These are phyloP conservation scores for Acrocalymma vagum DNA, from an alignment of 2,329 filamentous ascomycete species.

Conservation along the genomic window DNA sequence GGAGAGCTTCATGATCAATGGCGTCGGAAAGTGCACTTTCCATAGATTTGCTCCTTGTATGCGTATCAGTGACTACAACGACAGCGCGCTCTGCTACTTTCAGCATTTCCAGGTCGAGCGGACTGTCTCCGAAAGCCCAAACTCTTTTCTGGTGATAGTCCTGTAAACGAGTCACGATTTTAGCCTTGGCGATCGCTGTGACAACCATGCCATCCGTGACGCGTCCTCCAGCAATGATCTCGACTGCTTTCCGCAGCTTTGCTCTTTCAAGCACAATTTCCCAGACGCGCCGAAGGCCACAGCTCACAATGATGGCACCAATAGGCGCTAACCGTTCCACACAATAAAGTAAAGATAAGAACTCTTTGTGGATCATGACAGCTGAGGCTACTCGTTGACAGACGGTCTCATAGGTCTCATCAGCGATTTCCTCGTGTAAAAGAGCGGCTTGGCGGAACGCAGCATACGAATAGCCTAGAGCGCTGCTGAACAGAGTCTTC, in stretches of 20 bases:
- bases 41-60: conserved; percentile 61
- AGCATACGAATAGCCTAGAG: conserved; percentile 60
- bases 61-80: conserved; percentile 62
- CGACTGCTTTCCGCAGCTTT: conserved; percentile 53
- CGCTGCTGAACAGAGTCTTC: conserved; percentile 57
- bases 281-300: conserved; percentile 64
- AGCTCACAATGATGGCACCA: conserved; percentile 62
- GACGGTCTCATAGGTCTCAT: conserved; percentile 53
- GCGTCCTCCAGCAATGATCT: conserved; percentile 63
- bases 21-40: conserved; percentile 53
- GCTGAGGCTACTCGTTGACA: conserved; percentile 56
- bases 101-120: conserved; percentile 67
- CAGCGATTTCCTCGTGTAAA: conserved; percentile 59
- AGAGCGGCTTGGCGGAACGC: conserved; percentile 65
- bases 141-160: conserved; percentile 49
- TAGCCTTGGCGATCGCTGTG: conserved; percentile 59
- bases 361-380: conserved; percentile 58
- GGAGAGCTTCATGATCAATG: conserved; percentile 52
- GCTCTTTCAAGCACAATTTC: conserved; percentile 59
- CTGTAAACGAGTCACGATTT: conserved; percentile 55
- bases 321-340: conserved; percentile 47
- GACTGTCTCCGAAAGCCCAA: conserved; percentile 69
- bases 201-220: conserved; percentile 60
- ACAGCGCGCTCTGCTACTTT: conserved; percentile 60
- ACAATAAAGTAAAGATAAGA: conserved; percentile 54